Evolutionary conservation across 768 basidiomycete species (phyloP).

Genomic region (Leucosporidium creatinivorum): DNA sequence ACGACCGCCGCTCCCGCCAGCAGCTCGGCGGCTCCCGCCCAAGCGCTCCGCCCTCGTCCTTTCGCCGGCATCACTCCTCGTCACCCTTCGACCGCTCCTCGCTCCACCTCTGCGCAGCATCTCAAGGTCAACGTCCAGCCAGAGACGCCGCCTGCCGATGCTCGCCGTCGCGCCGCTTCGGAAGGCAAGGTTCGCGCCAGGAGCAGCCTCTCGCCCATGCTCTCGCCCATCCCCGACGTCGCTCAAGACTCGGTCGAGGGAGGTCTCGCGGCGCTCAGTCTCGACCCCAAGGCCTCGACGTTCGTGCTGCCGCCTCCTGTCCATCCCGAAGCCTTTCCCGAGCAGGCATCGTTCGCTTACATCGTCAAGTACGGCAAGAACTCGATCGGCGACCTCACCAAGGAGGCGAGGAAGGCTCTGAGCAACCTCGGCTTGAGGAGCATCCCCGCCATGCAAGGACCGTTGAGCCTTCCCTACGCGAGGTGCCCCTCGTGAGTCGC

Average conservation of each 20-base stretch:
- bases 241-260: neutral
- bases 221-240: neutral
- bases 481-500: slow-evolving; percentile 24
- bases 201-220: slow-evolving; percentile 1
- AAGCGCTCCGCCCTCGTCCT: no score
- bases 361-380: slow-evolving; percentile 15
- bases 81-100: no score
- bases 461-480: slow-evolving; percentile 21
- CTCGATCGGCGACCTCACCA: slow-evolving; percentile 11
- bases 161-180: neutral
- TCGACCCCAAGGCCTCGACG: slow-evolving; percentile 11
- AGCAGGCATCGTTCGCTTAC: neutral
- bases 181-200: neutral
- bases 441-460: slow-evolving; percentile 26
- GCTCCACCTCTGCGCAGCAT: no score
- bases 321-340: neutral
- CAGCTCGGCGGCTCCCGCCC: no score
- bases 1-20: neutral
- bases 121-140: no score
- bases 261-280: neutral
- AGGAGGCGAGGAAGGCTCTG: slow-evolving; percentile 8
- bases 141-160: neutral
- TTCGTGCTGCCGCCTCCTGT: neutral
- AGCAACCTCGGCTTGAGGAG: slow-evolving; percentile 17
- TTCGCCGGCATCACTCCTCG: no score